These are phyloP conservation scores for Chlamydomonas eustigma DNA, from an alignment of 139 green algal genomes.

Conservation along the genomic window DNA sequence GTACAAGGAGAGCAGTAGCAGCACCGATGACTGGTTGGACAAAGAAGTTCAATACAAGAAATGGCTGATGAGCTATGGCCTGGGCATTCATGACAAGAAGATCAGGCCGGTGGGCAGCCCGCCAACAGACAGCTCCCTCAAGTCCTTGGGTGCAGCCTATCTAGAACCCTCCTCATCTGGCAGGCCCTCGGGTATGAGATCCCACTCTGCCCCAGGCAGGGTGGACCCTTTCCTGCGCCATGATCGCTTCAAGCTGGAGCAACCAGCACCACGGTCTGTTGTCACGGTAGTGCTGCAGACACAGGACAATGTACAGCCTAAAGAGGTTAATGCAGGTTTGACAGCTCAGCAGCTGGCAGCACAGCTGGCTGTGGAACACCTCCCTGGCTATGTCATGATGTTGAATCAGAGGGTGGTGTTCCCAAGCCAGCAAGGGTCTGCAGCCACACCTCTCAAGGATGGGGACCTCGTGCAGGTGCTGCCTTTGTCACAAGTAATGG, in stretches of 20 bases:
- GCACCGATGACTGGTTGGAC: constrained; percentile 11
- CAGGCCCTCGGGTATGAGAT: background rate
- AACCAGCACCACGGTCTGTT: background rate
- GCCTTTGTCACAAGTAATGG: constrained; percentile 16
- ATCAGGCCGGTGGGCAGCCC: constrained; percentile 31
- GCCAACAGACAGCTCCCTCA: constrained; percentile 32
- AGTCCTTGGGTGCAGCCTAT: constrained; percentile 32
- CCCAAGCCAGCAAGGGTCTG: too few relatives aligned
- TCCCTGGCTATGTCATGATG: constrained; percentile 26
- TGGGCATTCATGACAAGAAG: constrained; percentile 49
- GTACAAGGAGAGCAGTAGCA: constrained; percentile 86
- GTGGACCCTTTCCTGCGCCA: constrained; percentile 45
- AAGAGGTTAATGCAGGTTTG: constrained; percentile 17
- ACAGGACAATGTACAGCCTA: constrained; percentile 20
- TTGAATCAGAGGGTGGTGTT: constrained; percentile 25
- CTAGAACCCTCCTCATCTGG: background rate
- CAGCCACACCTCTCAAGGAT: constrained; percentile 2
- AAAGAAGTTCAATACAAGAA: constrained; percentile 52
- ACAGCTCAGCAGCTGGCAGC: constrained; percentile 19
- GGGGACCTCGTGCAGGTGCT: constrained; percentile 35
- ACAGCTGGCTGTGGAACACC: constrained; percentile 16
- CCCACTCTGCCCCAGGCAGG: background rate
- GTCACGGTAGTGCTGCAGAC: constrained; percentile 32
- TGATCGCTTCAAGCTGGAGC: constrained; percentile 29
- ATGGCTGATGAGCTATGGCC: constrained; percentile 43